These are phyloP conservation scores for Myriangium duriaei DNA, from an alignment of 2,329 filamentous ascomycete genomes.

Conservation along the genomic window DNA sequence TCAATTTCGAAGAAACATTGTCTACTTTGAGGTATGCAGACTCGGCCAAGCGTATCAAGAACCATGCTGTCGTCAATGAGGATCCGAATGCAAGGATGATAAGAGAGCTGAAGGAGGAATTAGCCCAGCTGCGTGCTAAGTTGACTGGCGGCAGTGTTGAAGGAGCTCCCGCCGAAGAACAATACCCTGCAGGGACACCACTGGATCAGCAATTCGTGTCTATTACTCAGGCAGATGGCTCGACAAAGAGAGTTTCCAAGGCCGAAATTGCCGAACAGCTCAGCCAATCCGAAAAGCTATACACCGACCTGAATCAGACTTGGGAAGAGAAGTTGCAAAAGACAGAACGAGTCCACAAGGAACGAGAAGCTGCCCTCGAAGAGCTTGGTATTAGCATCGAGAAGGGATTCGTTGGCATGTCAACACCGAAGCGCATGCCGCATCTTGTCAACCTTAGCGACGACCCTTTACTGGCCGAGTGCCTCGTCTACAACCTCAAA, in stretches of 20 bases:
- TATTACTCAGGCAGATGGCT: conserved; percentile 74
- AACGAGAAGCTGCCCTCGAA: conserved; percentile 86
- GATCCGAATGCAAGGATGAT: conserved; percentile 99
- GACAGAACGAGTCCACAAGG: conserved; percentile 95
- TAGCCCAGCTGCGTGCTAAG: conserved; percentile 75
- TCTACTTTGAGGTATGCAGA: conserved; percentile 94
- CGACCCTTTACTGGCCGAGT: conserved; percentile 77
- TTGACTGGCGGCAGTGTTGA: conserved; percentile 41
- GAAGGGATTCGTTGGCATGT: conserved; percentile 90
- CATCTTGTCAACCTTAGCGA: conserved; percentile 90
- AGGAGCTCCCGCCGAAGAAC: conserved; percentile 53
- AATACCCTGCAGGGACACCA: conserved; percentile 86
- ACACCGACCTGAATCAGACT: conserved; percentile 91
- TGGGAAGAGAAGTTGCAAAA: conserved; percentile 95
- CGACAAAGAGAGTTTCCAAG: conserved; percentile 90
- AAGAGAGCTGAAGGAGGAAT: conserved; percentile 88
- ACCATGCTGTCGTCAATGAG: conserved; percentile 97
- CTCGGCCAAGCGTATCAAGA: conserved; percentile 98
- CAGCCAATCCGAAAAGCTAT: conserved; percentile 89
- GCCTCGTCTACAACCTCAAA: conserved; percentile 94
- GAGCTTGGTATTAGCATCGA: conserved; percentile 98
- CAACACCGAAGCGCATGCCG: conserved; percentile 97
- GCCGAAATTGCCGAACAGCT: conserved; percentile 96
- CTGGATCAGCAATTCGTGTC: conserved; percentile 93
- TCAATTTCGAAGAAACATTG: conserved; percentile 96